phyloP scores from a whole-genome alignment of 2,329 filamentous ascomycete genomes.

The Monilinia fructigena region DNA sequence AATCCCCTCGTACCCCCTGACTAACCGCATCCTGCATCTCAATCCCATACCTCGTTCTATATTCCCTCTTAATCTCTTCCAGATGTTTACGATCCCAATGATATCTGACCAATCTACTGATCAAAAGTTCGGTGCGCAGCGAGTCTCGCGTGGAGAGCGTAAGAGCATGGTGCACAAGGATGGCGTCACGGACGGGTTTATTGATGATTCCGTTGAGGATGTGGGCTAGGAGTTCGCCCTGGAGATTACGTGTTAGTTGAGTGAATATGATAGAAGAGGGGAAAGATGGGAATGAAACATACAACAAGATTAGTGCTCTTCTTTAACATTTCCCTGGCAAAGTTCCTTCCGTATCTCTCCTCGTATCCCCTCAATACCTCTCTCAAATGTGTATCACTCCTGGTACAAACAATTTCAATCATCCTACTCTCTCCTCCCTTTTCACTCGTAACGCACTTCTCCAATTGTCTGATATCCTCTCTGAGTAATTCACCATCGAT shows the following conservation, averaged over 20 bases:
- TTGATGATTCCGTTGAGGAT: constrained; percentile 97
- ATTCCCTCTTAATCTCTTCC: constrained; percentile 75
- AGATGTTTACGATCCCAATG: constrained; percentile 91
- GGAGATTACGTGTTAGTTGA: neutral
- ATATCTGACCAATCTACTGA: constrained; percentile 80
- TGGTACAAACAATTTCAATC: constrained; percentile 76
- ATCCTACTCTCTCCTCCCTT: constrained; percentile 86
- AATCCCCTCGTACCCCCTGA: constrained; percentile 73
- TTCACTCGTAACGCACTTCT: constrained; percentile 65
- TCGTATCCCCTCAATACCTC: constrained; percentile 80
- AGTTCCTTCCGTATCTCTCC: constrained; percentile 70
- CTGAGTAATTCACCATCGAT: constrained; percentile 53
- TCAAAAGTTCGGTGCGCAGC: constrained; percentile 80
- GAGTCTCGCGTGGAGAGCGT: constrained; percentile 64
- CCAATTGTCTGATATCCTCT: constrained; percentile 71
- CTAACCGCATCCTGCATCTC: constrained; percentile 76
- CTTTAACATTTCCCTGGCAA: constrained; percentile 80
- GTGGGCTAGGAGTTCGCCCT: constrained; percentile 94
- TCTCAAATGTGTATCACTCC: constrained; percentile 78
- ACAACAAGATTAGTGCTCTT: constrained; percentile 93
- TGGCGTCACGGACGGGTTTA: constrained; percentile 85
- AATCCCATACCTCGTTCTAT: constrained; percentile 70
- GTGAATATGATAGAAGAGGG: constrained; percentile 1
- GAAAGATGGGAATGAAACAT: constrained; percentile 46
- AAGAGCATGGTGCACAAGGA: constrained; percentile 88